Base-by-base conservation (phyloP, 192 early-diverging fungal genomes). In the Coemansia sp. region DNA sequence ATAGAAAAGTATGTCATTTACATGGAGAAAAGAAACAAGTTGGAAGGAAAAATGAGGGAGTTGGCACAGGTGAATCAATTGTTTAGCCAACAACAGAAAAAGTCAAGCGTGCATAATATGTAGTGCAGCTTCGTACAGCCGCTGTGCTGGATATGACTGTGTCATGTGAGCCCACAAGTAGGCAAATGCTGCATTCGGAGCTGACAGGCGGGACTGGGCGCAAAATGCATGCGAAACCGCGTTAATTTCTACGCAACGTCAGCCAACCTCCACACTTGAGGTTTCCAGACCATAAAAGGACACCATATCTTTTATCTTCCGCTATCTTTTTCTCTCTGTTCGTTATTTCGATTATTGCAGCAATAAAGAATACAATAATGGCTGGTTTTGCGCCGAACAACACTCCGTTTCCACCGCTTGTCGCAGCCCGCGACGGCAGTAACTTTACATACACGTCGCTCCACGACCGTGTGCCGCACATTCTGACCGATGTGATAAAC, bases 391-490 rank as follows among this genome's bases (percentile, higher is more conserved):
- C 78, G 20, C 78, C 78, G 26, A 81, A 74, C 66, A 68, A 72
- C 64, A 68, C 78, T 40, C 90, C 92, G 14, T 86, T 82, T 28
- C 72, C 66, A 54, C 85, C 86, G 48, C 86, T 90, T 19, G 83
- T 87, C 26, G 69, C 85, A 17, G 91, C 86, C 14, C 70, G 62
- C 5, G 85, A 89, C 12, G 78, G 83, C 50, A 77, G 69, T 38
- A 84, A 85, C 36, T 96, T 96, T 69, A 93, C 91, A 0, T 94
- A 89, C 66, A 66, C 79, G 14, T 93, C 91, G 34, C 81, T 90
- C 50, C 82, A 84, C 53, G 82, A 87, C 63, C 84, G 94, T 17
- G 84, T 93, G 52, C 94, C 94, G 4, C 86, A 90, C 44, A 96
- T 94, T 53, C 72, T 96, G 25, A 90, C 91, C 20, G 89, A 89